These are phyloP conservation scores for Herpetomonas samuelpessoai DNA, from an alignment of 208 protist species.

Conservation along the genomic window DNA sequence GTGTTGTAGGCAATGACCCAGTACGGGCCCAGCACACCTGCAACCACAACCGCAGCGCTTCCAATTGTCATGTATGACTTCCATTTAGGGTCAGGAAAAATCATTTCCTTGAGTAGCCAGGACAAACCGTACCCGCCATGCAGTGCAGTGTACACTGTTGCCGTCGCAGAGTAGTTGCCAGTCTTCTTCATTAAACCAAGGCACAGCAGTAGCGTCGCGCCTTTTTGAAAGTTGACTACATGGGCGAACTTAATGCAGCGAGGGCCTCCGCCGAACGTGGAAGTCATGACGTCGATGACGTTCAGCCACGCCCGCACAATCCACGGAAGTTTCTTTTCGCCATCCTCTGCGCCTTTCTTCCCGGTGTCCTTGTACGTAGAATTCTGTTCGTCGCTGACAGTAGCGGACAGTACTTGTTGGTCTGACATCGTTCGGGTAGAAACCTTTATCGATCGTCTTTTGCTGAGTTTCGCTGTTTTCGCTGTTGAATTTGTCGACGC, in stretches of 20 bases:
- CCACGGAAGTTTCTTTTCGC: constrained; percentile 11
- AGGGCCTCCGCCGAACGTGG: constrained; percentile 55
- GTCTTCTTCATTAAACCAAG: constrained; percentile 63
- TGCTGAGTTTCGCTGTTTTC: too few species aligned
- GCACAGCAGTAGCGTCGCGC: constrained; percentile 62
- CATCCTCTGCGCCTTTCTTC: constrained; percentile 5
- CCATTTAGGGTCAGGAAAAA: constrained; percentile 86
- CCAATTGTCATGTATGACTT: constrained; percentile 61
- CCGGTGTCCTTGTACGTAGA: constrained; percentile 1
- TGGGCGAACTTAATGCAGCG: constrained; percentile 58
- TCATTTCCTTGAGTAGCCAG: constrained; percentile 82
- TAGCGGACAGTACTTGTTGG: too few species aligned
- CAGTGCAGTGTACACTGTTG: constrained; percentile 75
- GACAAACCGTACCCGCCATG: constrained; percentile 88
- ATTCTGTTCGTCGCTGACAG: neutral
- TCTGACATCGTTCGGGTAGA: too few species aligned
- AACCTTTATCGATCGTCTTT: too few species aligned
- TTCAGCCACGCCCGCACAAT: constrained; percentile 46
- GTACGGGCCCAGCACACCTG: constrained; percentile 67
- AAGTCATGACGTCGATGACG: constrained; percentile 36
- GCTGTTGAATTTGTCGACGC: too few species aligned
- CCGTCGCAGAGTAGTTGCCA: constrained; percentile 77
- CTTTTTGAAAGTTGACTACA: constrained; percentile 86
- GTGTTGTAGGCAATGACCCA: constrained; percentile 84
- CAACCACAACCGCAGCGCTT: constrained; percentile 36